phyloP scores from a whole-genome alignment of 2,329 filamentous ascomycete genomes.

The Hypoxylon sp. region DNA sequence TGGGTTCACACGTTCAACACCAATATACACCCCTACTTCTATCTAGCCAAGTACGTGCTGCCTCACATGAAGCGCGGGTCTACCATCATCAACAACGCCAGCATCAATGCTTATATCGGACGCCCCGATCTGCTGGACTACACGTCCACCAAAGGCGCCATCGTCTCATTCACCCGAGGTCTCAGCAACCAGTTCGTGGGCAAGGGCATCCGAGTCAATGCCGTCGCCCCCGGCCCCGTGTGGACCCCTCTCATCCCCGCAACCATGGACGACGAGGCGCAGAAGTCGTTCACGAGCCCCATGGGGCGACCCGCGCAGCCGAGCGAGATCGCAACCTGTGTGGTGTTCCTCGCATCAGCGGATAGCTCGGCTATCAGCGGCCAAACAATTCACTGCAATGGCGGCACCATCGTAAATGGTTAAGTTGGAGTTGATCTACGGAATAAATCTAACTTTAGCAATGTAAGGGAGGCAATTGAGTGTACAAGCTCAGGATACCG shows the following conservation, averaged over 20 bases:
- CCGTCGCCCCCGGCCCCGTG: conserved; percentile 81
- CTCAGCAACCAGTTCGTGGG: conserved; percentile 80
- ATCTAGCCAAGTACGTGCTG: conserved; percentile 81
- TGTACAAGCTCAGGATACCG: background rate
- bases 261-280: conserved; percentile 78
- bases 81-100: conserved; percentile 88
- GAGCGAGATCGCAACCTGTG: conserved; percentile 84
- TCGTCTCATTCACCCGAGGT: conserved; percentile 83
- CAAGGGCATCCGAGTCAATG: conserved; percentile 74
- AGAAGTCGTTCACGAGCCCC: conserved; percentile 80
- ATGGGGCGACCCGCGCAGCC: conserved; percentile 86
- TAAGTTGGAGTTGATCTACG: conserved; percentile 47
- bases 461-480: background rate
- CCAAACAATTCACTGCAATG: conserved; percentile 72
- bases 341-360: conserved; percentile 82
- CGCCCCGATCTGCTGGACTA: conserved; percentile 86
- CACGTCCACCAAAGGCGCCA: conserved; percentile 83
- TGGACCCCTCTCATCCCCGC: conserved; percentile 83
- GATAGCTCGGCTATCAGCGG: conserved; percentile 83
- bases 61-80: conserved; percentile 81
- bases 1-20: conserved; percentile 85
- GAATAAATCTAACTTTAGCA: background rate
- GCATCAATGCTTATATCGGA: conserved; percentile 86
- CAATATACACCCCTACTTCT: conserved; percentile 88
- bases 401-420: conserved; percentile 65